These are phyloP conservation scores for Spiraea crenata DNA, from an alignment of 331 rosid species.

Conservation along the genomic window DNA sequence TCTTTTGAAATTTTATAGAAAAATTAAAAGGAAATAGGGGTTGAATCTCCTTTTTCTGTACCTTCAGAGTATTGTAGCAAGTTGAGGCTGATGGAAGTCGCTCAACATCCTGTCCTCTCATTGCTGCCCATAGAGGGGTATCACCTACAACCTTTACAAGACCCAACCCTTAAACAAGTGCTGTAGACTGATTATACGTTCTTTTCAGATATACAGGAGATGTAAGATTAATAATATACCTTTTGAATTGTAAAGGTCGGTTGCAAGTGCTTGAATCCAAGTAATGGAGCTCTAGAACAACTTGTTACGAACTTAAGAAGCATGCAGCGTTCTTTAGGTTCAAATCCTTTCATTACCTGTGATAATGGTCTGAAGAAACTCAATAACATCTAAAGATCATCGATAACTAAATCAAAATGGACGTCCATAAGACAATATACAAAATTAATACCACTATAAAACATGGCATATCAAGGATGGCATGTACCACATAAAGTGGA, in stretches of 20 bases:
- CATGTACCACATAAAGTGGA: neutral
- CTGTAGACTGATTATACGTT: neutral
- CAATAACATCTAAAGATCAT: conserved; percentile 14
- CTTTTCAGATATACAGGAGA: neutral
- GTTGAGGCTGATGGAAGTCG: conserved; percentile 99
- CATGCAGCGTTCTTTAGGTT: conserved; percentile 87
- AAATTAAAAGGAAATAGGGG: neutral
- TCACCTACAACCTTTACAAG: conserved; percentile 72
- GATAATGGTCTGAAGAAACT: conserved; percentile 13
- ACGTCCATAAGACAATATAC: neutral
- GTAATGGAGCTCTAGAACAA: conserved; percentile 98
- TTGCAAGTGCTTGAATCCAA: conserved; percentile 91
- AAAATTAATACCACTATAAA: neutral
- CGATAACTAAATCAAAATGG: neutral
- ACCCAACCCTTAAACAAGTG: conserved; percentile 12
- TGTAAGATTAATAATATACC: conserved; percentile 44
- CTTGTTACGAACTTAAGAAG: conserved; percentile 96
- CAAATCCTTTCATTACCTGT: conserved; percentile 72
- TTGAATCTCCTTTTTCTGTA: conserved; percentile 21
- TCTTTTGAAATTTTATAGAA: neutral
- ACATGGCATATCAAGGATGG: too few species aligned
- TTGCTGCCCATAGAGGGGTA: conserved; percentile 85
- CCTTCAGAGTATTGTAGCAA: conserved; percentile 98
- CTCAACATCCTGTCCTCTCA: conserved; percentile 93
- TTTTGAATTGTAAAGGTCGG: conserved; percentile 93